A percentile compares a stretch with the other conserved stretches of the same genome.
These are phyloP conservation scores for Chaetoceros muelleri DNA, from an alignment of 108 stramenopile species.

Conservation along the genomic window DNA sequence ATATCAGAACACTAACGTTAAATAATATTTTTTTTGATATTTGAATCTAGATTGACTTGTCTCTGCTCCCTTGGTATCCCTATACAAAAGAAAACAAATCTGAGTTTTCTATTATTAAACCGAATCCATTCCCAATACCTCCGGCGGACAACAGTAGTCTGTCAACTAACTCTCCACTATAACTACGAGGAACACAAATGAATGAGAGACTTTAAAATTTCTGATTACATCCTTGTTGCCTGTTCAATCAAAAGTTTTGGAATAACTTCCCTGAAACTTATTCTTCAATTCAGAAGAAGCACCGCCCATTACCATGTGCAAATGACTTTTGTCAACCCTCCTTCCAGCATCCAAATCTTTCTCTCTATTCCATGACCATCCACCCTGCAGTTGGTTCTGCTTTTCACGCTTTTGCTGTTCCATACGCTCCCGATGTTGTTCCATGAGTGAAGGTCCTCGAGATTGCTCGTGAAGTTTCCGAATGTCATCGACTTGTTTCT, in stretches of 20 bases:
- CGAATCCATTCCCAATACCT: too few species aligned
- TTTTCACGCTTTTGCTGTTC: constrained; percentile 29
- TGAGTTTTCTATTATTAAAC: too few species aligned
- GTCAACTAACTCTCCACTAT: too few species aligned
- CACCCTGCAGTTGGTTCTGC: constrained; percentile 12
- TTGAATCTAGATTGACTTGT: too few species aligned
- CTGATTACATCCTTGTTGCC: too few species aligned
- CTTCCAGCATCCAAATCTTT: constrained; percentile 70
- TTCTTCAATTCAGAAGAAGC: constrained; percentile 49
- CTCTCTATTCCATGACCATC: constrained; percentile 67
- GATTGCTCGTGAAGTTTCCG: constrained; percentile 55
- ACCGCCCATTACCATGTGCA: constrained; percentile 69
- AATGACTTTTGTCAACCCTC: constrained; percentile 76
- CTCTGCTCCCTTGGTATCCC: too few species aligned
- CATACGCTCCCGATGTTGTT: constrained; percentile 46
- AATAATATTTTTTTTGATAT: too few species aligned
- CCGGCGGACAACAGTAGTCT: too few species aligned
- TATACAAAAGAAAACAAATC: too few species aligned
- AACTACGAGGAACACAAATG: too few species aligned
- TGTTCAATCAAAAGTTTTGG: background rate
- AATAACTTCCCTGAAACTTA: constrained; percentile 66
- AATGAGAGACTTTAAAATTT: too few species aligned
- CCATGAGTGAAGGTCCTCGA: constrained; percentile 62
- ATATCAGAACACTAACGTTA: too few species aligned
- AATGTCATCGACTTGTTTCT: constrained; percentile 70